phyloP scores from a whole-genome alignment of 192 early-diverging fungal genomes.

The Mortierella hygrophila region DNA sequence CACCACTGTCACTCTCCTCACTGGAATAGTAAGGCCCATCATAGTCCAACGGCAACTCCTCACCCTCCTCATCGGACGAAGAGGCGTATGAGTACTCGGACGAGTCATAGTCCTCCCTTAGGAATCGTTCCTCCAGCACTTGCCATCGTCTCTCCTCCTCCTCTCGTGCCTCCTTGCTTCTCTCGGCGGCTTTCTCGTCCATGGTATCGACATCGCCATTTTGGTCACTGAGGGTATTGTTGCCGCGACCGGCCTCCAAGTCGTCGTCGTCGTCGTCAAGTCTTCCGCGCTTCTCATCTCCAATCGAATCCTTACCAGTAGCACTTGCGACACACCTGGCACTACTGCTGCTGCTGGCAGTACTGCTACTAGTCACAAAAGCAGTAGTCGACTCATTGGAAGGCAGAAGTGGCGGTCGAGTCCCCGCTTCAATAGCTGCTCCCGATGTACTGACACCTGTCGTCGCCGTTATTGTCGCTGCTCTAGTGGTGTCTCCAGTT shows the following conservation, averaged over 20 bases:
- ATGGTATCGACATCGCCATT: not conserved
- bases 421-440: not conserved
- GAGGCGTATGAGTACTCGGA: conserved; percentile 33
- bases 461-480: not conserved
- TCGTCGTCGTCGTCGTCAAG: not conserved
- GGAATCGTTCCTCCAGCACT: conserved; percentile 13
- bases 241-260: too few species aligned
- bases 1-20: not conserved
- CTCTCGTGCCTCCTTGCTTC: not conserved
- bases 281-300: not conserved
- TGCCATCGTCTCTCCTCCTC: not conserved
- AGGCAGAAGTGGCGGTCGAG: not conserved
- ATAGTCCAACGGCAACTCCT: not conserved
- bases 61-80: conserved; percentile 18
- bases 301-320: not conserved
- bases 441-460: not conserved
- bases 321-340: not conserved
- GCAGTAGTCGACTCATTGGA: not conserved
- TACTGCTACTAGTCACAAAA: not conserved
- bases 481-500: not conserved
- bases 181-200: not conserved
- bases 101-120: conserved; percentile 46
- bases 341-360: not conserved
- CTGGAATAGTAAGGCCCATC: not conserved
- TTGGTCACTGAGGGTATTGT: not conserved